Percentiles rank a stretch among this genome's conserved stretches.
Evolutionary conservation across 305 asterid genomes (phyloP).

Genomic region (Solanum hybrid): DNA sequence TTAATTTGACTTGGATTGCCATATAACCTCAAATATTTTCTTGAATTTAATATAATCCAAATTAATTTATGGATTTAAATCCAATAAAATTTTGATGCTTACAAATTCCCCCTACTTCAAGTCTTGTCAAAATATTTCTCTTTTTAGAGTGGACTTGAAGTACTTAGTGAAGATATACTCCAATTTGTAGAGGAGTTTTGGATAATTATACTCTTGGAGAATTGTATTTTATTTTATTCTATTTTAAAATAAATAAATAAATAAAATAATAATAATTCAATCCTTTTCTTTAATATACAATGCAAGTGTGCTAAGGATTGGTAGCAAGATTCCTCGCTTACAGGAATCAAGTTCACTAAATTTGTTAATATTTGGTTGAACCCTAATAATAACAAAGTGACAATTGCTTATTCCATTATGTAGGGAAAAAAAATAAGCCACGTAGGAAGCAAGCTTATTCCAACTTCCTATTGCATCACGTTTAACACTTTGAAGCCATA

Average conservation of each 20-base stretch:
- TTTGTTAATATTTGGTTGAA: too few species aligned
- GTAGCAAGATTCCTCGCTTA: too few species aligned
- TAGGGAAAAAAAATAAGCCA: background rate
- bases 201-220: background rate
- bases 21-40: too few species aligned
- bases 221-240: background rate
- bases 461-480: background rate
- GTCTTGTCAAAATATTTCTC: background rate
- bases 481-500: too few species aligned
- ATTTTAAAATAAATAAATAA: too few species aligned
- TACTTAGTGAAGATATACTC: background rate
- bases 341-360: too few species aligned
- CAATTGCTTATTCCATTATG: background rate
- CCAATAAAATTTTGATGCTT: too few species aligned
- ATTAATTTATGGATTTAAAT: too few species aligned
- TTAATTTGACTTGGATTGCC: background rate
- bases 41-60: too few species aligned
- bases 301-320: too few species aligned
- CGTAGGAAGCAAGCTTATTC: background rate
- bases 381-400: background rate
- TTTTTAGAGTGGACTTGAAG: background rate
- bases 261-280: too few species aligned
- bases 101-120: background rate
- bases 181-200: background rate
- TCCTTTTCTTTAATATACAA: background rate